Evolutionary conservation across 495 filamentous ascomycete genomes (phyloP).

Genomic region (Penicillium lividum): DNA sequence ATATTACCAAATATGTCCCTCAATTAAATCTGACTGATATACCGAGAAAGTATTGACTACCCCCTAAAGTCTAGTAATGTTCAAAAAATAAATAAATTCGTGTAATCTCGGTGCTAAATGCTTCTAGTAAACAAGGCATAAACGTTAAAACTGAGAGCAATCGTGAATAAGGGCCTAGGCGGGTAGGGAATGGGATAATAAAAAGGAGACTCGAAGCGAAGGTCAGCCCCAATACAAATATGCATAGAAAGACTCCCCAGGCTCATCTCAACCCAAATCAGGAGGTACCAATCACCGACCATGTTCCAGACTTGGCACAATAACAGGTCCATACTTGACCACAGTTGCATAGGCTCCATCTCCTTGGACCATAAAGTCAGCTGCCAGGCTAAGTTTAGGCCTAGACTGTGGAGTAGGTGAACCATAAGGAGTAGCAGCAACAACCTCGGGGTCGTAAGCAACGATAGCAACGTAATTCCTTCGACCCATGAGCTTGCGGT

Average conservation of each 20-base stretch:
- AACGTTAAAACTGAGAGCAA: background rate
- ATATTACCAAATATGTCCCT: too few relatives aligned
- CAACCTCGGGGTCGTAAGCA: slow-evolving; percentile 84
- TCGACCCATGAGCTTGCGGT: slow-evolving; percentile 86
- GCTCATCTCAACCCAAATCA: background rate
- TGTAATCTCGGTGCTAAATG: background rate
- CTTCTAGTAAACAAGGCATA: slow-evolving; percentile 2
- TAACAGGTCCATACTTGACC: slow-evolving; percentile 95
- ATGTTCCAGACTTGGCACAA: slow-evolving; percentile 89
- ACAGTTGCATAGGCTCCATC: slow-evolving; percentile 76
- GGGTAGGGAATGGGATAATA: background rate
- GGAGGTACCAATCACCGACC: slow-evolving; percentile 46
- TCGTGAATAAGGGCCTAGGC: background rate
- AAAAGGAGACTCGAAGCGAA: background rate
- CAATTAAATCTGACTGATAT: too few relatives aligned
- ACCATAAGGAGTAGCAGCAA: slow-evolving; percentile 53
- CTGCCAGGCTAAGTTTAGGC: slow-evolving; percentile 81
- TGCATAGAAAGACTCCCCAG: background rate
- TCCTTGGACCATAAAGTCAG: slow-evolving; percentile 96
- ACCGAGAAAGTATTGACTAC: too few relatives aligned
- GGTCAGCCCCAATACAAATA: background rate
- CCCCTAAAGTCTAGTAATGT: background rate
- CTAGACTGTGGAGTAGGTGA: slow-evolving; percentile 33
- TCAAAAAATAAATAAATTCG: slow-evolving; percentile 3
- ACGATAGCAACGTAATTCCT: slow-evolving; percentile 95